Percentiles rank a stretch among this genome's conserved stretches.
These are phyloP conservation scores for Hypoxylon rickii DNA, from an alignment of 495 filamentous ascomycete species.

Conservation along the genomic window DNA sequence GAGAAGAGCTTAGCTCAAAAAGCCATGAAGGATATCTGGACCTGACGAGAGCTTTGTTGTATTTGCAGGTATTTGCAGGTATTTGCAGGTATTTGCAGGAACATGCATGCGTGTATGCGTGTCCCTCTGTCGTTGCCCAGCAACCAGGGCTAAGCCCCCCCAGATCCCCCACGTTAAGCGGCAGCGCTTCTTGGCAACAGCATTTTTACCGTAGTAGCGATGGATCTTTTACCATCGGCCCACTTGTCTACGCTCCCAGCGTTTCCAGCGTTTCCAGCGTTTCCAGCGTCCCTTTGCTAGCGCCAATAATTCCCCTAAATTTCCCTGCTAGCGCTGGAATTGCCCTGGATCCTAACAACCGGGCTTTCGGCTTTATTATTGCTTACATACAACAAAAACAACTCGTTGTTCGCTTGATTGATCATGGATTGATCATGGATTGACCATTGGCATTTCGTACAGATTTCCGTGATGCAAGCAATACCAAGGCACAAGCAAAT, in stretches of 20 bases:
- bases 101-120: too few relatives aligned
- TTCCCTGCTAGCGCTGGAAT: too few relatives aligned
- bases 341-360: not conserved
- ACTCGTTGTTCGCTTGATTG: too few relatives aligned
- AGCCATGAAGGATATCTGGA: not conserved
- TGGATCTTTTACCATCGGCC: too few relatives aligned
- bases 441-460: not conserved
- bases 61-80: slow-evolving; percentile 13
- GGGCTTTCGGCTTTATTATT: slow-evolving; percentile 18
- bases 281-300: too few relatives aligned
- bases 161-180: slow-evolving; percentile 21
- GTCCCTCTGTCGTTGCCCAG: slow-evolving; percentile 22
- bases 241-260: too few relatives aligned
- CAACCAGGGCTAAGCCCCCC: slow-evolving; percentile 6
- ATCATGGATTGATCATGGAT: too few relatives aligned
- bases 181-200: slow-evolving; percentile 17
- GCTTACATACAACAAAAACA: too few relatives aligned
- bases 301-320: not conserved
- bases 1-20: slow-evolving; percentile 10
- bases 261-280: too few relatives aligned
- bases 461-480: not conserved
- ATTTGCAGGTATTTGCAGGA: slow-evolving; percentile 11
- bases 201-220: too few relatives aligned
- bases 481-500: not conserved
- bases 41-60: slow-evolving; percentile 31